Base-by-base conservation (phyloP, 257 asterid genomes). In the Nicotiana undulata region DNA sequence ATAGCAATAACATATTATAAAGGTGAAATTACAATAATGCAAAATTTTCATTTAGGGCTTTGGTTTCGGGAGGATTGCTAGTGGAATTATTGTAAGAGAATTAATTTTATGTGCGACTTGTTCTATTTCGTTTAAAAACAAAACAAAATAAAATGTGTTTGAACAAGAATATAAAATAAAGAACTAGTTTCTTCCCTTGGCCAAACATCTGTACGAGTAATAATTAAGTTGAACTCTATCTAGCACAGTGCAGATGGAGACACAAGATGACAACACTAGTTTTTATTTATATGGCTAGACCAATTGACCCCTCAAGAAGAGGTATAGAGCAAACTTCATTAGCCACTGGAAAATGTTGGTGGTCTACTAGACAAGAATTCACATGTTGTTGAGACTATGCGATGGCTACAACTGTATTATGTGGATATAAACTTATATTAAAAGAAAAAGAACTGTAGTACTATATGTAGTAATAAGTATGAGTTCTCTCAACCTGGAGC, bases 311-410 rank as follows among this genome's bases (percentile, higher is more conserved):
- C 9, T 24, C 66, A 61, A 61, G 66, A 79, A 61, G 51, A 61
- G 51, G 16, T 20, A 77, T 31, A 77, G 51, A n/a, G 70, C 74
- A 52, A 37, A 76, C 76, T 52, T 49, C 53, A 60, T 68, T 83
- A 85, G 89, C 67, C 85, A 82, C 59, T 74, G 56, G 79, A 87
- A 67, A 59, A 65, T 84, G 91, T 75, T 60, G 84, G 88, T 85
- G 78, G 86, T 85, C 81, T 29, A 58, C 76, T 68, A 18, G 90
- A 87, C 92, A 88, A 86, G 76, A 75, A 51, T 76, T 86, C 82
- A 88, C 82, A 79, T 82, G 87, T 65, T 77, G 77, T 24, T 55
- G 18, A 37, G 51, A 24, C 31, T 17, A 40, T 26, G 74, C 31
- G 16, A 80, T 53, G 56, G 24, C 84, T 55, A 61, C 74, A 53